Evolutionary conservation across 768 basidiomycete genomes (phyloP).

Genomic region (Collybia nuda): DNA sequence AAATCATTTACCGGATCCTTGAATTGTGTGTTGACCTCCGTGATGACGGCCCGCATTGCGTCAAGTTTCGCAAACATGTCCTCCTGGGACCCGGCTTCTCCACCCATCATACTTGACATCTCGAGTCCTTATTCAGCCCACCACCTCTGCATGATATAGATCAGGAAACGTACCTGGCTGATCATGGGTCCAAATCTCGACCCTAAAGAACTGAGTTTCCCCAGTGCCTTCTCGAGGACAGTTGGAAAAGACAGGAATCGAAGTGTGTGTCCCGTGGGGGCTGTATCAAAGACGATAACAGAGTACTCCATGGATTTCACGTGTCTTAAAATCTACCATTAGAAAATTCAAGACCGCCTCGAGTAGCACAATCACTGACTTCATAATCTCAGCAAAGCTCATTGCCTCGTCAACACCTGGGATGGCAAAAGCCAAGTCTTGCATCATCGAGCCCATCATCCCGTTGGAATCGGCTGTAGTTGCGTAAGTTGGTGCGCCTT

Average conservation of each 20-base stretch:
- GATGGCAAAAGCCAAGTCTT: slow-evolving; percentile 98
- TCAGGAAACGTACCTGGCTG: slow-evolving; percentile 62
- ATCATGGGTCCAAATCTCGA: slow-evolving; percentile 98
- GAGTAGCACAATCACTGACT: slow-evolving; percentile 50
- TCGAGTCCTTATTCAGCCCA: slow-evolving; percentile 23
- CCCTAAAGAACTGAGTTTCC: slow-evolving; percentile 91
- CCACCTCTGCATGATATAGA: background rate
- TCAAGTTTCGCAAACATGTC: slow-evolving; percentile 99
- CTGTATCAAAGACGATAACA: slow-evolving; percentile 99
- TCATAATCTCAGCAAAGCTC: slow-evolving; percentile 99
- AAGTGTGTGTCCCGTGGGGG: slow-evolving; percentile 97
- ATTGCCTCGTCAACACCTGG: slow-evolving; percentile 99
- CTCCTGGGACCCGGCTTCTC: slow-evolving; percentile 85
- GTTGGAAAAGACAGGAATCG: slow-evolving; percentile 99
- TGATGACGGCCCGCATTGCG: slow-evolving; percentile 94
- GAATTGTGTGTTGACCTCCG: slow-evolving; percentile 98
- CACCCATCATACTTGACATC: slow-evolving; percentile 98
- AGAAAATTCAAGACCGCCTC: background rate
- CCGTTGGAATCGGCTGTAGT: slow-evolving; percentile 79
- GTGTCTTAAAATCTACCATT: slow-evolving; percentile 54
- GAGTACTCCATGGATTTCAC: slow-evolving; percentile 99
- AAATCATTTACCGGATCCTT: slow-evolving; percentile 83
- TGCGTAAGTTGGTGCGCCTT: slow-evolving; percentile 2
- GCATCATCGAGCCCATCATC: slow-evolving; percentile 99
- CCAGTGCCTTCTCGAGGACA: slow-evolving; percentile 95